Base-by-base conservation (phyloP, 805 yeast species). In the Hanseniaspora occidentalis region DNA sequence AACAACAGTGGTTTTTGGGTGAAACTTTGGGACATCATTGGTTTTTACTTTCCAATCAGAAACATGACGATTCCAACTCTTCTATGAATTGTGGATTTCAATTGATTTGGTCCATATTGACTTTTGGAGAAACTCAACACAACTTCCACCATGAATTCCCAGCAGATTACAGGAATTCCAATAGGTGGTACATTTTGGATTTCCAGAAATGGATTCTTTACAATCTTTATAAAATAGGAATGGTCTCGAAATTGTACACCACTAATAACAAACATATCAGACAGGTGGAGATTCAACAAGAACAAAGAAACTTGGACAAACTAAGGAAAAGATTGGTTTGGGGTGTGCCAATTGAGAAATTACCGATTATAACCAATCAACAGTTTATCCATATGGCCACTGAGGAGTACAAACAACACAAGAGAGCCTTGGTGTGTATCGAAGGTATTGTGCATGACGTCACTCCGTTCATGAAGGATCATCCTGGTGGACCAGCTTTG, bases 121-220 rank as follows among this genome's bases (percentile, higher is more conserved):
- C 95, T 0, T 77, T 81, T 54, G 97, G 97, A 10, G 96, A 88
- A 62, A 89, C 94, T 4, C 77, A 77, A 61, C 94, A 85, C 60
- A 88, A 86, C 62, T 89, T 82, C 65, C 97, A 88, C 64, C 96
- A 89, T 64, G 95, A 85, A 62, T 88, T 88, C 60, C 95, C 96
- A 5, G 77, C 81, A 47, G 96, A 88, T 61, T 86, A 80, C 62
- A 70, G 96, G 45, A 77, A 77, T 48, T 84, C 86, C 5, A 64
- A 73, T 42, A 72, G 75, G 46, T 69, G 78, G 72, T 77, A 76
- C 60, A 79, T 80, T 36, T 80, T 75, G 59, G 97, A 88, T 59
- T 96, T 96, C 9, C 80, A 94, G 31, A 86, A 84, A 65, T 76
- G 84, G 79, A 65, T 75, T 38, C 68, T 88, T 40, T 69, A 69